Conservation (phyloP, 441 rosid genomes). For the Pelargonium fulgidum region DNA sequence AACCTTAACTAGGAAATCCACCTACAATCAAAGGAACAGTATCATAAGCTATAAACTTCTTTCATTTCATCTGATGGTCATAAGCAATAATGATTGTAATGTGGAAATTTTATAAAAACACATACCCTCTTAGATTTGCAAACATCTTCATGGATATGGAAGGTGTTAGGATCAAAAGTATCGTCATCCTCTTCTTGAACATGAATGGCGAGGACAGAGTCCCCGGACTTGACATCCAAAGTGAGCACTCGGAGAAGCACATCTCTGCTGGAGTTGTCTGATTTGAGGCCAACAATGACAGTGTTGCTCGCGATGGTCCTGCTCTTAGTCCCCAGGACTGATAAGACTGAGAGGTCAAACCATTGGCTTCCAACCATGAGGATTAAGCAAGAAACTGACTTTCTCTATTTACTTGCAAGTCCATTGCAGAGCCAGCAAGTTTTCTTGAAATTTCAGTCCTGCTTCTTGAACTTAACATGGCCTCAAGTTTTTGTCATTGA, state of each 20-base stretch:
- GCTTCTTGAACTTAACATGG: not conserved
- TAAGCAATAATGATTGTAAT: not conserved
- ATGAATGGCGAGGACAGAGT: conserved; percentile 30
- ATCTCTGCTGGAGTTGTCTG: conserved; percentile 29
- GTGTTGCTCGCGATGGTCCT: conserved; percentile 20
- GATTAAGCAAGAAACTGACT: not conserved
- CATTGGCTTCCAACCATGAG: conserved; percentile 6
- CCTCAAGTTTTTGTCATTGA: not conserved
- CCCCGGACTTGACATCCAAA: conserved; percentile 21
- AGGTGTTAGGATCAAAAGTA: conserved; percentile 33
- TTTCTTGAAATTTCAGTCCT: not conserved
- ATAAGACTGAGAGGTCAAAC: conserved; percentile 13
- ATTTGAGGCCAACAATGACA: conserved; percentile 30
- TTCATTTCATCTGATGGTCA: conserved; percentile 1
- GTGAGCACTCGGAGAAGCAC: conserved; percentile 27
- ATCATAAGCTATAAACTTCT: too few relatives aligned
- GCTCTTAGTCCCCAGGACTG: conserved; percentile 15
- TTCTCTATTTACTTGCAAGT: not conserved
- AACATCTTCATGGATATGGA: conserved; percentile 38
- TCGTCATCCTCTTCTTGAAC: conserved; percentile 25
- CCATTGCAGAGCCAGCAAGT: not conserved
- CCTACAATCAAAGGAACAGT: conserved; percentile 19
- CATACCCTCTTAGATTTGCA: conserved; percentile 36
- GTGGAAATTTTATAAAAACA: too few relatives aligned
- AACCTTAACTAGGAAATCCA: conserved; percentile 34